phyloP scores from a whole-genome alignment of 352 stramenopile species.

The Phytophthora quininea region DNA sequence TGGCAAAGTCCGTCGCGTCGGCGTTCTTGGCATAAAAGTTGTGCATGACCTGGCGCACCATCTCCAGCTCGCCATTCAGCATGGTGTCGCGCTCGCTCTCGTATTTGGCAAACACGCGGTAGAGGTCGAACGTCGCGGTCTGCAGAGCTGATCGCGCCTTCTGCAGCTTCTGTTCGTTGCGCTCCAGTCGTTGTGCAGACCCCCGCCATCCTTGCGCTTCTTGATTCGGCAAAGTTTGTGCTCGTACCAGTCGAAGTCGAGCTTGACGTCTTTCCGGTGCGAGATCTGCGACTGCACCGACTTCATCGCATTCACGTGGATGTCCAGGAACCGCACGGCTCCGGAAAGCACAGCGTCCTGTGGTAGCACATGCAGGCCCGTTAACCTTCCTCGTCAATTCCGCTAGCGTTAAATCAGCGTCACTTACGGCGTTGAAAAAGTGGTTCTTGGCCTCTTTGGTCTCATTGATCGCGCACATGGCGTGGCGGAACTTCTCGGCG shows the following conservation, averaged over 20 bases:
- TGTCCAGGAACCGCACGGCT: constrained; percentile 70
- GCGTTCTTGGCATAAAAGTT: constrained; percentile 80
- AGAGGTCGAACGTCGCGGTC: constrained; percentile 66
- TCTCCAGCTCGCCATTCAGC: constrained; percentile 79
- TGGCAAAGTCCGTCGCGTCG: constrained; percentile 68
- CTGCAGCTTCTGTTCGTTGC: constrained; percentile 64
- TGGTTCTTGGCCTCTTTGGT: constrained; percentile 79
- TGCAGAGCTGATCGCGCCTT: constrained; percentile 51
- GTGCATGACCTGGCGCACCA: constrained; percentile 84
- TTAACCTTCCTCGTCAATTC: neutral
- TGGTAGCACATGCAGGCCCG: neutral
- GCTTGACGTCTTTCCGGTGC: constrained; percentile 65
- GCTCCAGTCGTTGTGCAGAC: constrained; percentile 45
- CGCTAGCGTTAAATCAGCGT: neutral
- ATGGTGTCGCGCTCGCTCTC: constrained; percentile 77
- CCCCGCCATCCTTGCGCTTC: constrained; percentile 13
- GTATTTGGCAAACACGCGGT: constrained; percentile 81
- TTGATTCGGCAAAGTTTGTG: constrained; percentile 53
- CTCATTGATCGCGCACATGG: constrained; percentile 80
- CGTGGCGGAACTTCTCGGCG: constrained; percentile 73
- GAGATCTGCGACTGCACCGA: constrained; percentile 75
- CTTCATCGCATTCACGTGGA: constrained; percentile 82
- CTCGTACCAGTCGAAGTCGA: constrained; percentile 77
- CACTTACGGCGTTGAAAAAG: constrained; percentile 68
- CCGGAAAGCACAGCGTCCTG: constrained; percentile 69